A percentile compares a stretch with the other conserved stretches of the same genome.
These are phyloP conservation scores for Porodaedalea pini DNA, from an alignment of 1,284 basidiomycete species.

Conservation along the genomic window DNA sequence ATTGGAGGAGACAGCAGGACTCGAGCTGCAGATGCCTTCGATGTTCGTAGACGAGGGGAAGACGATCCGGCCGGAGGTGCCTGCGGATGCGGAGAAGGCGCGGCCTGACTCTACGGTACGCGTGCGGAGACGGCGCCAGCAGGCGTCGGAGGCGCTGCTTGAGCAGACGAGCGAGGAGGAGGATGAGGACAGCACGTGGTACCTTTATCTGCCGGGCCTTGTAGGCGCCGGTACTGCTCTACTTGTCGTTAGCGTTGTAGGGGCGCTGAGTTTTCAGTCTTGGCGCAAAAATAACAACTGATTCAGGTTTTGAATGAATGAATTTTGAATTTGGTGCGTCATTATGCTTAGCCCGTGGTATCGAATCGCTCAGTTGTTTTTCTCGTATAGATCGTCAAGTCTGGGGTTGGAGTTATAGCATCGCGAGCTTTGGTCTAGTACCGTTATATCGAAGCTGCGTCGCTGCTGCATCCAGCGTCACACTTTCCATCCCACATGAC, in stretches of 20 bases:
- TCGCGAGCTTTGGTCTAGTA: too few species aligned
- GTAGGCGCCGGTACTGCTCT: slow-evolving; percentile 76
- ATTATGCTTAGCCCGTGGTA: background rate
- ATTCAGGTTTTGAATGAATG: background rate
- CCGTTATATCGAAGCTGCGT: too few species aligned
- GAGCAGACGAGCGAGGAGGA: slow-evolving; percentile 31
- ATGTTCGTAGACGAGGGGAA: slow-evolving; percentile 39
- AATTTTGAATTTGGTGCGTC: background rate
- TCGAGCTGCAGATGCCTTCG: slow-evolving; percentile 28
- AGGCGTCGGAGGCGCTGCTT: slow-evolving; percentile 47
- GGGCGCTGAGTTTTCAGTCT: slow-evolving; percentile 69
- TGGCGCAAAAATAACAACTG: slow-evolving; percentile 60
- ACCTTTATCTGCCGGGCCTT: slow-evolving; percentile 67
- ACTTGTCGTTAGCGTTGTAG: slow-evolving; percentile 71
- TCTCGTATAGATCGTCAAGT: background rate
- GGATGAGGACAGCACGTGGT: slow-evolving; percentile 69
- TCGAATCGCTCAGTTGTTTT: background rate
- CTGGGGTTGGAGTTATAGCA: too few species aligned
- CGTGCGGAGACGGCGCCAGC: slow-evolving; percentile 45
- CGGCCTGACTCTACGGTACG: slow-evolving; percentile 28
- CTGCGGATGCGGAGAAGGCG: background rate
- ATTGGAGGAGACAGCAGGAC: slow-evolving; percentile 17
- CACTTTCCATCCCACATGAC: too few species aligned
- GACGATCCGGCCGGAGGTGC: slow-evolving; percentile 11
- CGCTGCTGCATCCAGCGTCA: too few species aligned